Conservation (phyloP, 2,329 filamentous ascomycete species). For the Trichoderma endophyticum region DNA sequence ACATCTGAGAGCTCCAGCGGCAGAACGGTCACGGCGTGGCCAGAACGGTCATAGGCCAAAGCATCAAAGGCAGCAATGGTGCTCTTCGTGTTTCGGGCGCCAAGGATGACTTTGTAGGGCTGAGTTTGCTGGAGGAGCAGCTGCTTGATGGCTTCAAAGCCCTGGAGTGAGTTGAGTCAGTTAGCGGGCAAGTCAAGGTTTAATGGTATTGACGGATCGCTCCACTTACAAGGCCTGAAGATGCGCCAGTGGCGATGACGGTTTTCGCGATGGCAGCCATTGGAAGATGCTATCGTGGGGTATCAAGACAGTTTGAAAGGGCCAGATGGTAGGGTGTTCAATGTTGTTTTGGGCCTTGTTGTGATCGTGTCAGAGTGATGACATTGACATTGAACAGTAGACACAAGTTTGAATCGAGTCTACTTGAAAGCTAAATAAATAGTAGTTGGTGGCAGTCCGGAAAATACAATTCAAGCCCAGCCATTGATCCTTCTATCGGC, state of each 20-base stretch:
- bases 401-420: background rate
- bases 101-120: constrained; percentile 48
- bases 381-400: background rate
- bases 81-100: constrained; percentile 43
- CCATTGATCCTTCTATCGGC: background rate
- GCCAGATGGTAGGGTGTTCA: background rate
- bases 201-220: background rate
- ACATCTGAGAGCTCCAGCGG: constrained; percentile 49
- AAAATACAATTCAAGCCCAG: background rate
- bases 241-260: constrained; percentile 48
- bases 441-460: background rate
- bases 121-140: constrained; percentile 42
- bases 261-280: constrained; percentile 46
- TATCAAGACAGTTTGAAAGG: background rate
- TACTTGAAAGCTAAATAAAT: background rate
- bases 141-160: constrained; percentile 52
- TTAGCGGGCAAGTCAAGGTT: background rate
- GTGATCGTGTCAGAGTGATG: background rate
- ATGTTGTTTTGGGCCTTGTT: background rate
- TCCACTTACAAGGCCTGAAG: constrained; percentile 44
- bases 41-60: constrained; percentile 40
- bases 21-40: constrained; percentile 43
- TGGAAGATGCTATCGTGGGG: background rate
- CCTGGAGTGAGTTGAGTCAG: constrained; percentile 32
- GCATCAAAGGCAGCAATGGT: constrained; percentile 42